Evolutionary conservation across 2,329 filamentous ascomycete species (phyloP).

Genomic region (Exophiala oligosperma): DNA sequence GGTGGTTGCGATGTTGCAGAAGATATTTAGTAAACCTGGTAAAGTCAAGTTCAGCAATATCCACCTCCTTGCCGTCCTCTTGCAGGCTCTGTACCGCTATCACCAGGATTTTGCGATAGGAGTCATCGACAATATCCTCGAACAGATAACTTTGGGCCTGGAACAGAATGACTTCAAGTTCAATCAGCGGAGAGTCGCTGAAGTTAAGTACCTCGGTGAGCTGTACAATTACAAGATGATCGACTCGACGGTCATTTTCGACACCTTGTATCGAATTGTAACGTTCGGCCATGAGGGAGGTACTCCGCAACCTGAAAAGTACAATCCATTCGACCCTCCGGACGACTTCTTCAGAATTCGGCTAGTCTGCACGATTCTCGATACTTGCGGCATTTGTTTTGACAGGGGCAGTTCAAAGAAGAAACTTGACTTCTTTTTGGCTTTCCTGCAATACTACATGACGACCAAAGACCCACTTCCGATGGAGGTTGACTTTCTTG

Average conservation of each 20-base stretch:
- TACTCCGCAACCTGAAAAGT: slow-evolving; percentile 73
- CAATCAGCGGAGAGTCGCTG: slow-evolving; percentile 90
- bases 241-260: slow-evolving; percentile 92
- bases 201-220: slow-evolving; percentile 94
- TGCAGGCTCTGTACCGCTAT: slow-evolving; percentile 85
- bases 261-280: slow-evolving; percentile 89
- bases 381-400: slow-evolving; percentile 95
- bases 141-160: slow-evolving; percentile 81
- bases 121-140: slow-evolving; percentile 89
- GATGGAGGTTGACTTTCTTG: slow-evolving; percentile 96
- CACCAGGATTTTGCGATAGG: slow-evolving; percentile 87
- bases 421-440: slow-evolving; percentile 96
- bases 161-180: slow-evolving; percentile 98
- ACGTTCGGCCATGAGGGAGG: slow-evolving; percentile 87
- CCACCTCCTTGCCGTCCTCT: slow-evolving; percentile 84
- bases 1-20: slow-evolving; percentile 76
- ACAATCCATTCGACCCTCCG: slow-evolving; percentile 78
- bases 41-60: slow-evolving; percentile 99
- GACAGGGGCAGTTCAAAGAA: slow-evolving; percentile 91
- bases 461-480: slow-evolving; percentile 84
- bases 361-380: slow-evolving; percentile 81
- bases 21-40: slow-evolving; percentile 91
- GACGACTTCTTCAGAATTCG: slow-evolving; percentile 97
- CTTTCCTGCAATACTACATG: slow-evolving; percentile 93
- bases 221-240: slow-evolving; percentile 98